Evolutionary conservation across 2,329 filamentous ascomycete genomes (phyloP).

Genomic region (Ploettnerulaceae sp.): DNA sequence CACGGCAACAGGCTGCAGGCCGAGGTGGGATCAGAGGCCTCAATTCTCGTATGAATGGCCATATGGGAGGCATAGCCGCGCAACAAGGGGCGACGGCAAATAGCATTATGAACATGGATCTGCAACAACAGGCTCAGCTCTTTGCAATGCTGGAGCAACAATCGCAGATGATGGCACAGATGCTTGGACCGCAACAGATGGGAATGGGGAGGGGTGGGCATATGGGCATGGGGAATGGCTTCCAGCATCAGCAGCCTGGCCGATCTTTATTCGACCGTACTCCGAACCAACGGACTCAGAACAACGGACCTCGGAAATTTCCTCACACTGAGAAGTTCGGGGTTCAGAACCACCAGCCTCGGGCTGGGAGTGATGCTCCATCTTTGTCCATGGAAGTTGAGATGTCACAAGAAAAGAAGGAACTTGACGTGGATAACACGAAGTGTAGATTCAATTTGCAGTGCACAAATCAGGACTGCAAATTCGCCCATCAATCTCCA

Average conservation of each 20-base stretch:
- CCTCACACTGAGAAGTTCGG: conserved; percentile 17
- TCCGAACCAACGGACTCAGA: conserved; percentile 30
- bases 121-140: conserved; percentile 68
- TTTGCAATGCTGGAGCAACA: conserved; percentile 81
- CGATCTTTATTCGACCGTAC: conserved; percentile 73
- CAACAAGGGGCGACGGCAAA: conserved; percentile 39
- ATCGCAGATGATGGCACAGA: conserved; percentile 77
- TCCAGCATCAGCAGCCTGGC: conserved; percentile 40
- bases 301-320: conserved; percentile 24
- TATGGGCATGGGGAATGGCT: conserved; percentile 46
- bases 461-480: conserved; percentile 86
- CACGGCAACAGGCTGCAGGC: conserved; percentile 45
- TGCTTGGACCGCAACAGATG: conserved; percentile 46
- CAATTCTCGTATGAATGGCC: conserved; percentile 45
- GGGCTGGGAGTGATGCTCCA: conserved; percentile 14
- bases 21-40: conserved; percentile 34
- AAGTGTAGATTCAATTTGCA: conserved; percentile 86
- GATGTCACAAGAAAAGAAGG: conserved; percentile 48
- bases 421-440: conserved; percentile 52
- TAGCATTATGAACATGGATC: conserved; percentile 50
- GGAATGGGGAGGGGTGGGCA: conserved; percentile 45
- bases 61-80: conserved; percentile 39
- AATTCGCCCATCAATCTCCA: conserved; percentile 90
- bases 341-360: conserved; percentile 17
- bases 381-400: conserved; percentile 54